A percentile compares a stretch with the other conserved stretches of the same genome.
These are phyloP conservation scores for grape (Vitis vinifera) DNA, from an alignment of 164 flowering plant genomes.

Conservation along the genomic window ASM3070453v1 NC_081806.1:6557001-6557500, in stretches of 20 bases:
- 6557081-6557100: constrained; percentile 4
- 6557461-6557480: too few relatives aligned
- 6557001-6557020: neutral
- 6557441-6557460: too few relatives aligned
- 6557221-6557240: neutral
- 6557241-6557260: neutral
- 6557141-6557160: constrained; percentile 14
- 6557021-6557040: neutral
- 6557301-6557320: neutral
- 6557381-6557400: too few relatives aligned
- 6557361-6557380: too few relatives aligned
- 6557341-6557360: neutral
- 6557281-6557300: neutral
- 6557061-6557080: neutral
- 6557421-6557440: too few relatives aligned
- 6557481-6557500: too few relatives aligned
- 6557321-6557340: neutral
- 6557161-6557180: neutral
- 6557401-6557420: too few relatives aligned
- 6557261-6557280: neutral
- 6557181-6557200: too few relatives aligned
- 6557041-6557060: neutral
- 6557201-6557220: too few relatives aligned
- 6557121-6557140: constrained; percentile 20
- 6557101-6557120: constrained; percentile 18